Base-by-base conservation (phyloP, 208 protist genomes). In the Crithidia mellificae region DNA sequence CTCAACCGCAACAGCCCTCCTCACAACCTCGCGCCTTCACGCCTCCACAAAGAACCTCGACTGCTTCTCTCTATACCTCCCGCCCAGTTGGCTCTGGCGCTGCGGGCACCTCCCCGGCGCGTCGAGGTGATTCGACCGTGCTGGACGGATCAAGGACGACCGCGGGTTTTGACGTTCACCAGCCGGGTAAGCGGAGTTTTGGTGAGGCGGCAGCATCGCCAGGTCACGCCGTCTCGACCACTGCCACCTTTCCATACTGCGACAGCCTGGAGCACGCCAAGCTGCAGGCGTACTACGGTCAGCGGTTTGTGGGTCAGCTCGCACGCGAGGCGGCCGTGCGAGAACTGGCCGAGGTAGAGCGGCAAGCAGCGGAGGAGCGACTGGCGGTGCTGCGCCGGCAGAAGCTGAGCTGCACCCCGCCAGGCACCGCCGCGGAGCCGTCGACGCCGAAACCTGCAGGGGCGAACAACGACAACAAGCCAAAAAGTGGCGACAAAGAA, bases 271-370 rank as follows among this genome's bases (percentile, higher is more conserved):
- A 62, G 44, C 54, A 69, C 57, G 68, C 69, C 17, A 63, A 64
- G 59, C 27, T 51, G 63, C 76, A 81, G 43, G 39, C 76, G 2
- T 69, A 73, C 41, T 63, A 68, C 44, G 19, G 56, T 30, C 73
- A 73, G n/a, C 55, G 43, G 24, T 63, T 68, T 36, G 17, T 55
- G 15, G 58, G 52, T 24, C 68, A 82, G 24, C 54, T 92, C 6
- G 77, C 78, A 25, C 78, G 80, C 14, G 82, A 85, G 43, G 67
- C 76, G 17, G 81, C 81, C 7, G 57, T 88, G 27, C 77, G 85
- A 20, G 80, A 87, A 32, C 49, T 83, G 36, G 83, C 83, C 4
- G 65, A 74, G 41, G 43, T 66, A 8, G 83, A 88, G 27, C 56
- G 77, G 32, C 67, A 62, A 29, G 50, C 74, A 3, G 68, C 71